A percentile compares a stretch with the other conserved stretches of the same genome.
Conservation (phyloP, 73 alveolate genomes). For the Stentor roeselii region DNA sequence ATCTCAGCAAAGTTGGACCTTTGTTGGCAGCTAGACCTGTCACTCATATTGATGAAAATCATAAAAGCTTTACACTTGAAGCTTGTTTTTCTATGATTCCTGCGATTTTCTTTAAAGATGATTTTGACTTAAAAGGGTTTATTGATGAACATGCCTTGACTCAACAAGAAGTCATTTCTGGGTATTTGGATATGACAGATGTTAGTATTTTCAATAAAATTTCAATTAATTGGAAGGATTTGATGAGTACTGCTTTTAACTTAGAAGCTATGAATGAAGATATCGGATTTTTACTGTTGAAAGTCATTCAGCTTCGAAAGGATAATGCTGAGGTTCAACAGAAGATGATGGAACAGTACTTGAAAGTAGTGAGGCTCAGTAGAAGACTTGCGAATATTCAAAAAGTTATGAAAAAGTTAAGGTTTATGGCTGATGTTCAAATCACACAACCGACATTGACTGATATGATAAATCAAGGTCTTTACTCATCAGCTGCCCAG, state of each 20-base stretch:
- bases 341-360: not conserved
- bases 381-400: not conserved
- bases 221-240: not conserved
- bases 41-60: not conserved
- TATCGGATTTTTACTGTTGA: not conserved
- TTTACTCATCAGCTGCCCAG: constrained; percentile 15
- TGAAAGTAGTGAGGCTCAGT: not conserved
- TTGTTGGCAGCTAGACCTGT: not conserved
- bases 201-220: constrained; percentile 7
- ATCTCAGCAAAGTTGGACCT: not conserved
- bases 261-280: not conserved
- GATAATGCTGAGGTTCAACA: not conserved
- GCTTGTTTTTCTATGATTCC: not conserved
- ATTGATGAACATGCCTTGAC: not conserved
- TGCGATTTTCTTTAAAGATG: not conserved
- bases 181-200: not conserved
- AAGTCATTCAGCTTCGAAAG: too few relatives aligned
- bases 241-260: not conserved
- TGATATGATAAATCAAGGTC: not conserved
- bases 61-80: not conserved
- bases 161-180: not conserved
- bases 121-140: not conserved
- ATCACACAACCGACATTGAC: not conserved
- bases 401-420: not conserved
- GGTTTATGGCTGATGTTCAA: not conserved